phyloP scores from a whole-genome alignment of 805 yeast species.

The Teunomyces panamensis region DNA sequence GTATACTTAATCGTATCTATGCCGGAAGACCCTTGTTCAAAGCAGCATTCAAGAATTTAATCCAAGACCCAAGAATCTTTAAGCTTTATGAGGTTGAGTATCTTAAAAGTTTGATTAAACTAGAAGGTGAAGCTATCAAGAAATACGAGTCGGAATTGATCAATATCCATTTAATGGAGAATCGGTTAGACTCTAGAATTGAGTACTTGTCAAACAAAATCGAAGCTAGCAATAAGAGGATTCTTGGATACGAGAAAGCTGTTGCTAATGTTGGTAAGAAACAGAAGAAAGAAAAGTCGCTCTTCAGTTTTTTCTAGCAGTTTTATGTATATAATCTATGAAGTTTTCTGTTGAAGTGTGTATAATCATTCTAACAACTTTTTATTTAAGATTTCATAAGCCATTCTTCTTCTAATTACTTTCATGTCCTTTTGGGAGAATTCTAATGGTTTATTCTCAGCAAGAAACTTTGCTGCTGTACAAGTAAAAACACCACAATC shows the following conservation, averaged over 20 bases:
- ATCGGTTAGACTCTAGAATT: conserved; percentile 59
- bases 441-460: conserved; percentile 47
- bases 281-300: background rate
- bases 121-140: conserved; percentile 61
- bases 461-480: conserved; percentile 62
- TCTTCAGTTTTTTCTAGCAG: background rate
- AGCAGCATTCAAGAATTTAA: conserved; percentile 73
- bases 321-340: background rate
- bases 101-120: conserved; percentile 48
- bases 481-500: conserved; percentile 97
- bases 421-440: conserved; percentile 72
- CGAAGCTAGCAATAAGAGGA: conserved; percentile 50
- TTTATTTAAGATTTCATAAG: conserved; percentile 49
- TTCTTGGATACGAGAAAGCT: conserved; percentile 27
- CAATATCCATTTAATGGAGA: conserved; percentile 51
- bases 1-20: conserved; percentile 59
- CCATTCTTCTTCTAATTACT: conserved; percentile 64
- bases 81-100: conserved; percentile 65
- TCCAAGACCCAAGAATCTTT: conserved; percentile 52
- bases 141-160: conserved; percentile 70
- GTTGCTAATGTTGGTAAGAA: conserved; percentile 19
- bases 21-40: conserved; percentile 84
- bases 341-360: background rate
- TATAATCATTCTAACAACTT: conserved; percentile 21
- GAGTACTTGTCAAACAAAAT: conserved; percentile 68